Conservation (phyloP, 768 basidiomycete species). For the Leccinum longicurvipes region DNA sequence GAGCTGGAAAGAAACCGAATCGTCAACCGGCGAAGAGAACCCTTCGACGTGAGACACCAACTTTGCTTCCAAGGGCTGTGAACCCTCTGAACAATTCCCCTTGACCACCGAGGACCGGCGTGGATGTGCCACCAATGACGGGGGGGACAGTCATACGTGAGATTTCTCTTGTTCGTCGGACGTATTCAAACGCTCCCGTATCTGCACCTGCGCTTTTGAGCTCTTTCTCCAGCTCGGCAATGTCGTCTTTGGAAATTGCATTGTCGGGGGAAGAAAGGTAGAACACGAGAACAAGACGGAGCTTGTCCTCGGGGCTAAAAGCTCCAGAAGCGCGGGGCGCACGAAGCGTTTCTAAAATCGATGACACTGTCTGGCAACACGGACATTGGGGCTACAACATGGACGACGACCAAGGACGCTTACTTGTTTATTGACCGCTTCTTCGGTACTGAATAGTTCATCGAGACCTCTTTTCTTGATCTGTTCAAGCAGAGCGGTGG, state of each 20-base stretch:
- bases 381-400: neutral
- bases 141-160: slow-evolving; percentile 84
- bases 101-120: slow-evolving; percentile 66
- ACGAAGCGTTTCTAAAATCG: slow-evolving; percentile 86
- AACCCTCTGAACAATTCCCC: slow-evolving; percentile 94
- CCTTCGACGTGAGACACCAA: slow-evolving; percentile 34
- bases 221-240: slow-evolving; percentile 83
- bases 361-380: slow-evolving; percentile 57
- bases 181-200: slow-evolving; percentile 83
- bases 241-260: slow-evolving; percentile 80
- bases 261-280: slow-evolving; percentile 86
- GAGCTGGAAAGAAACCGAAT: slow-evolving; percentile 48
- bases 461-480: slow-evolving; percentile 95
- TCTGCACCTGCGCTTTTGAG: slow-evolving; percentile 81
- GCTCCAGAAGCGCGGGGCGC: slow-evolving; percentile 60
- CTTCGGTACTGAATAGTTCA: slow-evolving; percentile 96
- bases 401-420: neutral
- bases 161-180: slow-evolving; percentile 87
- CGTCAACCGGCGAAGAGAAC: neutral
- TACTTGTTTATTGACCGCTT: slow-evolving; percentile 84
- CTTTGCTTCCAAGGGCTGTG: slow-evolving; percentile 85
- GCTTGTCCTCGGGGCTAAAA: slow-evolving; percentile 78
- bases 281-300: slow-evolving; percentile 92
- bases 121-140: slow-evolving; percentile 54
- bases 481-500: slow-evolving; percentile 89